Conservation (phyloP, 2,329 filamentous ascomycete genomes). For the Beauveria pseudobassiana region DNA sequence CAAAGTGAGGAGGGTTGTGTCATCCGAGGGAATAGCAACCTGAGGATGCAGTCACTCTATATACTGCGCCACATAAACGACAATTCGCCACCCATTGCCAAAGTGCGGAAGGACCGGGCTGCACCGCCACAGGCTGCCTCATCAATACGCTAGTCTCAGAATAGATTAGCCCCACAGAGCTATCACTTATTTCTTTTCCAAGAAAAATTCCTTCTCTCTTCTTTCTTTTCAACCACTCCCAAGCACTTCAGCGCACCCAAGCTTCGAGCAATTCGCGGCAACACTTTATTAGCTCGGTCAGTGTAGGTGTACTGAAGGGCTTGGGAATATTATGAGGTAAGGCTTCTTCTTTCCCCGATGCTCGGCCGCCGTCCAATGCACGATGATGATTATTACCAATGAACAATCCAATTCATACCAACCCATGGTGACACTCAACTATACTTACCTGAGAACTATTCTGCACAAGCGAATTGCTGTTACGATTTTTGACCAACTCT, state of each 20-base stretch:
- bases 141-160: slow-evolving; percentile 16
- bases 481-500: slow-evolving; percentile 1
- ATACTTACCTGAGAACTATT: slow-evolving; percentile 42
- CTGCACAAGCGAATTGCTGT: slow-evolving; percentile 10
- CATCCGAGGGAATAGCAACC: slow-evolving; percentile 3
- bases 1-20: slow-evolving; percentile 15
- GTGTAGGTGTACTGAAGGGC: background rate
- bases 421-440: slow-evolving; percentile 47
- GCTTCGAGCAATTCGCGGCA: background rate
- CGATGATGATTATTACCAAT: slow-evolving; percentile 32
- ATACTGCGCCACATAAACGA: slow-evolving; percentile 12
- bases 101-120: slow-evolving; percentile 18
- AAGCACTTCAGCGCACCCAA: slow-evolving; percentile 7
- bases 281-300: background rate
- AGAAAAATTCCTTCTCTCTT: slow-evolving; percentile 12
- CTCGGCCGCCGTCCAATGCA: background rate
- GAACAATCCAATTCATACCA: slow-evolving; percentile 60
- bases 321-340: slow-evolving; percentile 4
- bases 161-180: slow-evolving; percentile 18
- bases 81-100: slow-evolving; percentile 19
- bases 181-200: slow-evolving; percentile 4
- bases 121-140: slow-evolving; percentile 29
- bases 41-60: slow-evolving; percentile 14
- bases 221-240: slow-evolving; percentile 13
- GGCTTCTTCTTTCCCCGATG: background rate